Conservation (phyloP, 1,139 yeast genomes). For the Candida dubliniensis region DNA sequence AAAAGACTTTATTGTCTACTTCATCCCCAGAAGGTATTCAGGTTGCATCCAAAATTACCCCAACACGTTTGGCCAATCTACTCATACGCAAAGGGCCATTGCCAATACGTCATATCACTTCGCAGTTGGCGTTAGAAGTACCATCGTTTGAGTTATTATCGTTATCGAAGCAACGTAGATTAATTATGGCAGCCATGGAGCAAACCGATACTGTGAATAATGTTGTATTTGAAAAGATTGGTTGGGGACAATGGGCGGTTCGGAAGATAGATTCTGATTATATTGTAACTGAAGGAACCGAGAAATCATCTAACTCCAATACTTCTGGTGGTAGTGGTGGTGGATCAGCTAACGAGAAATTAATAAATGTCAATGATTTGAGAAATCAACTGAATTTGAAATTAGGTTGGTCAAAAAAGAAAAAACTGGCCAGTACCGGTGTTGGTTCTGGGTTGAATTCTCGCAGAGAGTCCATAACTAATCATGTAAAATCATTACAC, state of each 20-base stretch:
- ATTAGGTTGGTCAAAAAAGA: slow-evolving; percentile 48
- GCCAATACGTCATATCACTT: slow-evolving; percentile 87
- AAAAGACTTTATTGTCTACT: slow-evolving; percentile 55
- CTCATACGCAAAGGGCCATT: slow-evolving; percentile 78
- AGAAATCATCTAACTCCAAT: slow-evolving; percentile 9
- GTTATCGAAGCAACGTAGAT: slow-evolving; percentile 82
- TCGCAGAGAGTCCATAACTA: slow-evolving; percentile 60
- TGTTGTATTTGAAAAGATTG: slow-evolving; percentile 84
- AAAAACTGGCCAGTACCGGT: slow-evolving; percentile 12
- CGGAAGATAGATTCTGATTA: slow-evolving; percentile 51
- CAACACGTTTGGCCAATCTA: slow-evolving; percentile 70
- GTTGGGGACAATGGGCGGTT: slow-evolving; percentile 99
- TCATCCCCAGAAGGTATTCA: slow-evolving; percentile 87
- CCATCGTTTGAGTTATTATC: slow-evolving; percentile 79
- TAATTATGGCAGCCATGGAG: slow-evolving; percentile 88
- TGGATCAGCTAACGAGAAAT: slow-evolving; percentile 30
- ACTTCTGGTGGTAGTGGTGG: slow-evolving; percentile 5
- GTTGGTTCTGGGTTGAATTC: slow-evolving; percentile 4
- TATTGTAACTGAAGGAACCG: slow-evolving; percentile 49
- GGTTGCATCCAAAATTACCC: slow-evolving; percentile 84
- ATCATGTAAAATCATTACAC: slow-evolving; percentile 45
- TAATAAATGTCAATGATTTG: slow-evolving; percentile 37
- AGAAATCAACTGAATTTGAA: slow-evolving; percentile 42
- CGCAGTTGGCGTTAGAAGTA: slow-evolving; percentile 72
- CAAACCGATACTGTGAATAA: slow-evolving; percentile 55